Base-by-base conservation (phyloP, 164 flowering plant species). In the Amborella trichopoda region DNA sequence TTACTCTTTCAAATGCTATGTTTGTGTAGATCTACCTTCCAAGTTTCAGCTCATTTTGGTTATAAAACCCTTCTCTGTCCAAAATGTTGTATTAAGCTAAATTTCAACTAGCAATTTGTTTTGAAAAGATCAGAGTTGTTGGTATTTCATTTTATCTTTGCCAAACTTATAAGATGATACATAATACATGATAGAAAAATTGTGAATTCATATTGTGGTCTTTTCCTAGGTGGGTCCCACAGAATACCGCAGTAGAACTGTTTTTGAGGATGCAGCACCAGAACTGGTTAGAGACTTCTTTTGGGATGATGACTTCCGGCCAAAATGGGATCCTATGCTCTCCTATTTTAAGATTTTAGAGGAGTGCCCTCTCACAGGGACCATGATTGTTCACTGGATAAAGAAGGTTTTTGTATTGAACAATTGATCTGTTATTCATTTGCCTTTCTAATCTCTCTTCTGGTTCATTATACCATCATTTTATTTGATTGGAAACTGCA, bases 271-370 rank as follows among this genome's bases (percentile, higher is more conserved):
- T 73, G 90, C 86, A 55, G 77, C 77, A 49, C 80, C 95, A 2
- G 99, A 91, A 64, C 16, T 84, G 58, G 96, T 87, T 37, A 83
- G 95, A 63, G 99, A 87, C 74, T 91, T 91, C 63, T 91, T 91
- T 50, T 90, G 98, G 98, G 98, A 83, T 69, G 95, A 90, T 64
- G 98, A 90, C 49, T 83, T 83, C 64, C 82, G 98, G 26, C 73
- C 80, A 26, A 86, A 81, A 62, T 90, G 98, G 96, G 98, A 90
- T 69, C 83, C 77, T 27, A 90, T 90, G 98, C 85, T 90, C 46
- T 41, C 69, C 11, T 60, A 80, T 56, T 66, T 66, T 50, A 74
- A 80, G 43, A 68, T 73, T 44, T 68, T 90, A 62, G 79, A 90
- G 65, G 95, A 83, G 49, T 66, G 64, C 59, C 81, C 87, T 44